These are phyloP conservation scores for Tuber calosporum DNA, from an alignment of 495 filamentous ascomycete genomes.

Conservation along the genomic window DNA sequence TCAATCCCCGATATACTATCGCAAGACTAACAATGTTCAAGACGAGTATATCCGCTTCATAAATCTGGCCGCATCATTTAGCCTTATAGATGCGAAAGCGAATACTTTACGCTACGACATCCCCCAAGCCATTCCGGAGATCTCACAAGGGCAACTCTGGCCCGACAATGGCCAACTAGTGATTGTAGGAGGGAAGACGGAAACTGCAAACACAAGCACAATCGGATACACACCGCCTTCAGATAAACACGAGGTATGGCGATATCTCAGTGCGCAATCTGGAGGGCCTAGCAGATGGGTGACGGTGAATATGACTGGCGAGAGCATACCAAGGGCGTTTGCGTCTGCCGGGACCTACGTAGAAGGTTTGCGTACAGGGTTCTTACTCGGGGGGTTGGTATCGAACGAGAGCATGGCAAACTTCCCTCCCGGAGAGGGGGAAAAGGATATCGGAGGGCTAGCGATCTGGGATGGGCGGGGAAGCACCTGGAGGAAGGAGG, in stretches of 20 bases:
- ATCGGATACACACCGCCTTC: constrained; percentile 6
- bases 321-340: constrained; percentile 8
- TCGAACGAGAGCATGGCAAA: constrained; percentile 5
- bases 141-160: constrained; percentile 4
- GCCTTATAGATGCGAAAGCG: not conserved
- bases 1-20: not conserved
- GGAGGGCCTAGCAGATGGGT: not conserved
- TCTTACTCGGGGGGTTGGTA: constrained; percentile 6
- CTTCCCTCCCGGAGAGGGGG: not conserved
- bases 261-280: not conserved
- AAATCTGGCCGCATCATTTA: constrained; percentile 5
- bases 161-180: constrained; percentile 1
- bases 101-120: constrained; percentile 11
- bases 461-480: constrained; percentile 10
- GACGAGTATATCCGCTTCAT: constrained; percentile 8
- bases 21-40: not conserved
- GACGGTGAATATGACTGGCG: not conserved
- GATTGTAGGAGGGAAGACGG: constrained; percentile 7
- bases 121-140: not conserved
- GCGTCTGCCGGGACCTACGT: constrained; percentile 9
- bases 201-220: constrained; percentile 1
- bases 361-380: constrained; percentile 6
- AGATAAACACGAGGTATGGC: constrained; percentile 10
- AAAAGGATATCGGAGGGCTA: constrained; percentile 3
- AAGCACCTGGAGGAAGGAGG: constrained; percentile 3